phyloP scores from a whole-genome alignment of 306 rosid species.

The Cicer judaicum region DNA sequence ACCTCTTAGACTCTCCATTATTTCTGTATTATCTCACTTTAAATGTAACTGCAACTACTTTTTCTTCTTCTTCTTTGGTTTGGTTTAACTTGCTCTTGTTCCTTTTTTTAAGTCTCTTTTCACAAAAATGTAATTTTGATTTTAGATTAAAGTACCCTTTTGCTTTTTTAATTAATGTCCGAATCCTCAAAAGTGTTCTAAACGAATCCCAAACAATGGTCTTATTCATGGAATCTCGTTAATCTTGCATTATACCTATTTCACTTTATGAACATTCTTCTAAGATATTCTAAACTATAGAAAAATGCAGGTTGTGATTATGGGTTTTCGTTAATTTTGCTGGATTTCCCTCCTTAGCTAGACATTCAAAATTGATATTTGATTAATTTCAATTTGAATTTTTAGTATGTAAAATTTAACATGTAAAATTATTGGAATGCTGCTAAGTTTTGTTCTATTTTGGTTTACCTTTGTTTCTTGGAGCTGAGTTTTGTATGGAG shows the following conservation, averaged over 20 bases:
- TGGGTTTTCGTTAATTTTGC: conserved; percentile 67
- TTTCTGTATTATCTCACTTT: conserved; percentile 42
- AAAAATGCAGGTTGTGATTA: conserved; percentile 61
- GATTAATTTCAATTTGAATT: conserved; percentile 38
- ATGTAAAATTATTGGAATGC: conserved; percentile 48
- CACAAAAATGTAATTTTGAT: conserved; percentile 68
- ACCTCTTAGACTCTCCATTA: conserved; percentile 19
- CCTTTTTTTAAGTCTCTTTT: conserved; percentile 10
- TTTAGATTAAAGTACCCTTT: conserved; percentile 44
- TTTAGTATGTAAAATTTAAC: conserved; percentile 47
- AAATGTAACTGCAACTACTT: conserved; percentile 63
- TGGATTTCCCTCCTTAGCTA: conserved; percentile 43
- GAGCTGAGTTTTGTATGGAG: conserved; percentile 45
- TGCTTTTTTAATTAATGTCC: conserved; percentile 49
- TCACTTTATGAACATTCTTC: conserved; percentile 50
- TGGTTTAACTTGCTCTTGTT: conserved; percentile 29
- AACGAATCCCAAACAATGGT: conserved; percentile 43
- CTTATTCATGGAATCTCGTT: conserved; percentile 75
- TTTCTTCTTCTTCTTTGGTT: conserved; percentile 27
- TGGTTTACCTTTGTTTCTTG: conserved; percentile 36
- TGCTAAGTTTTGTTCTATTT: conserved; percentile 44
- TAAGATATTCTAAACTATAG: conserved; percentile 42
- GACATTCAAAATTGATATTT: conserved; percentile 41
- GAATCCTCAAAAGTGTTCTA: conserved; percentile 56
- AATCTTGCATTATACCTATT: conserved; percentile 23